Conservation (phyloP, 2,329 filamentous ascomycete genomes). For the Penicillium glabrum region DNA sequence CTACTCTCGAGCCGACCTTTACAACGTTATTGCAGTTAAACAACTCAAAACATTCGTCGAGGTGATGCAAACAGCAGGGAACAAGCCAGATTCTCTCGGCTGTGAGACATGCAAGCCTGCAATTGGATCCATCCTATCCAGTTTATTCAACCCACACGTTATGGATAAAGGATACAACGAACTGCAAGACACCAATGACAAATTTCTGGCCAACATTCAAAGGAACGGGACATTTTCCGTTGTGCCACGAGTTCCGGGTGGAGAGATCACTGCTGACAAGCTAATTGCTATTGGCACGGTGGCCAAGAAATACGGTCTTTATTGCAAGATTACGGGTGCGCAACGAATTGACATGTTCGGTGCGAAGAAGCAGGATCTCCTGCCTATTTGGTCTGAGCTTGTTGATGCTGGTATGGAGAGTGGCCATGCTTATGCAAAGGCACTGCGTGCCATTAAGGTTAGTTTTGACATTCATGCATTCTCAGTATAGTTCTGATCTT, state of each 20-base stretch:
- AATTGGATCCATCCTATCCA: slow-evolving; percentile 76
- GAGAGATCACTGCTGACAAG: slow-evolving; percentile 85
- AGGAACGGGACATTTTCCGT: slow-evolving; percentile 89
- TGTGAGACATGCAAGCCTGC: slow-evolving; percentile 87
- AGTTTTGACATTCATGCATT: background rate
- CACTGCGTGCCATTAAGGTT: slow-evolving; percentile 77
- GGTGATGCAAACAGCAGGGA: slow-evolving; percentile 77
- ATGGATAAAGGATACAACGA: slow-evolving; percentile 70
- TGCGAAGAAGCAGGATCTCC: slow-evolving; percentile 80
- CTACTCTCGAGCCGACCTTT: slow-evolving; percentile 83
- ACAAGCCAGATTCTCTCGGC: slow-evolving; percentile 68
- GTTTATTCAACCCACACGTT: slow-evolving; percentile 79
- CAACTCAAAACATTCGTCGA: slow-evolving; percentile 68
- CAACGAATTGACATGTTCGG: slow-evolving; percentile 94
- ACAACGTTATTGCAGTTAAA: slow-evolving; percentile 84
- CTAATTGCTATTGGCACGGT: slow-evolving; percentile 81
- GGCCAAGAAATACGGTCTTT: slow-evolving; percentile 78
- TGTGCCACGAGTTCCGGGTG: slow-evolving; percentile 76
- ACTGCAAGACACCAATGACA: slow-evolving; percentile 87
- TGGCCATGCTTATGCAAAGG: slow-evolving; percentile 88
- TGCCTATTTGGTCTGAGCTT: slow-evolving; percentile 77
- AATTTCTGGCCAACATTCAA: slow-evolving; percentile 86
- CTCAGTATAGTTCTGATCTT: slow-evolving; percentile 1
- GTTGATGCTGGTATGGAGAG: slow-evolving; percentile 86
- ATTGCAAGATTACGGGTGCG: slow-evolving; percentile 89